These are phyloP conservation scores for Nematocida displodere DNA, from an alignment of 371 early-diverging fungal species.

Conservation along the genomic window DNA sequence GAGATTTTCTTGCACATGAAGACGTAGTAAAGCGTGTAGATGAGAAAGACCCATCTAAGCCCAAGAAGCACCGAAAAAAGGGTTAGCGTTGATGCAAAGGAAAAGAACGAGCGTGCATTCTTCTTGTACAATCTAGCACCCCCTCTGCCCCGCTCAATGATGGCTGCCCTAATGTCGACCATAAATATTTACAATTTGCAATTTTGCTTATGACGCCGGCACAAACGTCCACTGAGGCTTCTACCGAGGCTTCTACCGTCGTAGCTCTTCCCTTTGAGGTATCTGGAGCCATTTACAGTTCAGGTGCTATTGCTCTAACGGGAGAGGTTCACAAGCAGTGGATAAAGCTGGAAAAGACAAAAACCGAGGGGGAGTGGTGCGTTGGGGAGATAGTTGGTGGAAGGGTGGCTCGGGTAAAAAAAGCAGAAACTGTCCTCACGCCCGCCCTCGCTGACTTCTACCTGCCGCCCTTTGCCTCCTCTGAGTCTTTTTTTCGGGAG, in stretches of 20 bases:
- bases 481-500: background rate
- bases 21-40: constrained; percentile 39
- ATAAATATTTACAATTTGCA: constrained; percentile 43
- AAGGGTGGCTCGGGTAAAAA: background rate
- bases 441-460: constrained; percentile 21
- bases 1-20: constrained; percentile 34
- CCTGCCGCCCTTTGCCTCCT: constrained; percentile 4
- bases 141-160: background rate
- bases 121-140: background rate
- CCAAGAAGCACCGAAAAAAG: constrained; percentile 35
- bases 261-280: background rate
- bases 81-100: constrained; percentile 42
- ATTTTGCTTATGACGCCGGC: background rate
- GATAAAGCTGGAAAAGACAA: background rate
- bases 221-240: background rate
- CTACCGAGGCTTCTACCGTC: background rate
- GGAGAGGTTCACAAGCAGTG: background rate
- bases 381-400: background rate
- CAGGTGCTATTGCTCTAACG: background rate
- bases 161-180: background rate
- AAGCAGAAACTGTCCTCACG: background rate
- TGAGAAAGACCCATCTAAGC: constrained; percentile 38
- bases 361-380: constrained; percentile 10
- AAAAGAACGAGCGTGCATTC: constrained; percentile 7
- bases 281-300: background rate